These are phyloP conservation scores for Tetrapisispora phaffii DNA, from an alignment of 805 yeast species.

Conservation along the genomic window DNA sequence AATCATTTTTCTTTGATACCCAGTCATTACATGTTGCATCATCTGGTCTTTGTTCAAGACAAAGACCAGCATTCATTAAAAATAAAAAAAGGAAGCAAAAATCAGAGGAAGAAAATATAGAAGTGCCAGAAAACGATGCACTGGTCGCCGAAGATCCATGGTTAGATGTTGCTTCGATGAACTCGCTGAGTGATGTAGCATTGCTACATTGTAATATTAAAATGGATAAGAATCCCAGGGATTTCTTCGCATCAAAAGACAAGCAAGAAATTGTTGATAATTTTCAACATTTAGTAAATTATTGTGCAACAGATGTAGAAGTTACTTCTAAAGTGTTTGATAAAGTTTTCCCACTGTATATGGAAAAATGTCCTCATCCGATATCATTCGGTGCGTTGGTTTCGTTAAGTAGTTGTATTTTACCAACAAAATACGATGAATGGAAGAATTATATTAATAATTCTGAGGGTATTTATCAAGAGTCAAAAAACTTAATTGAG, in stretches of 20 bases:
- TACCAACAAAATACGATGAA: conserved; percentile 57
- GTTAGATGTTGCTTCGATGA: conserved; percentile 66
- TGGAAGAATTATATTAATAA: conserved; percentile 68
- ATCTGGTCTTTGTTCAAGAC: conserved; percentile 88
- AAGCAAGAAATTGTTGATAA: conserved; percentile 44
- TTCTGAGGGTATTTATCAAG: conserved; percentile 60
- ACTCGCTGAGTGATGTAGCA: conserved; percentile 73
- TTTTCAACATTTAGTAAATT: conserved; percentile 53
- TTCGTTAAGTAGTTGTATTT: conserved; percentile 58
- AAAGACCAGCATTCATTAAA: conserved; percentile 67
- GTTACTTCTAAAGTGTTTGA: conserved; percentile 64
- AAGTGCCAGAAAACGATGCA: background rate
- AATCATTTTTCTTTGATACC: conserved; percentile 78
- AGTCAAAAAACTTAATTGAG: conserved; percentile 47
- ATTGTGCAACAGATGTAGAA: conserved; percentile 79
- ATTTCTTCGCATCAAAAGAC: conserved; percentile 48
- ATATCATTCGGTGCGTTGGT: conserved; percentile 83
- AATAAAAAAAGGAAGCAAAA: conserved; percentile 33
- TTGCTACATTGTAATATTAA: conserved; percentile 61
- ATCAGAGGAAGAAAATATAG: conserved; percentile 22
- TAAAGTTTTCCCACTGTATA: conserved; percentile 60
- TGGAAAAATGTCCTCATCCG: conserved; percentile 76
- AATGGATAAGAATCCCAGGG: conserved; percentile 59
- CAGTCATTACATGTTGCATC: conserved; percentile 88
- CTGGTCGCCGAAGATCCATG: conserved; percentile 61